A percentile compares a stretch with the other conserved stretches of the same genome.
phyloP scores from a whole-genome alignment of 352 stramenopile genomes.

The Phytopythium delawarense region DNA sequence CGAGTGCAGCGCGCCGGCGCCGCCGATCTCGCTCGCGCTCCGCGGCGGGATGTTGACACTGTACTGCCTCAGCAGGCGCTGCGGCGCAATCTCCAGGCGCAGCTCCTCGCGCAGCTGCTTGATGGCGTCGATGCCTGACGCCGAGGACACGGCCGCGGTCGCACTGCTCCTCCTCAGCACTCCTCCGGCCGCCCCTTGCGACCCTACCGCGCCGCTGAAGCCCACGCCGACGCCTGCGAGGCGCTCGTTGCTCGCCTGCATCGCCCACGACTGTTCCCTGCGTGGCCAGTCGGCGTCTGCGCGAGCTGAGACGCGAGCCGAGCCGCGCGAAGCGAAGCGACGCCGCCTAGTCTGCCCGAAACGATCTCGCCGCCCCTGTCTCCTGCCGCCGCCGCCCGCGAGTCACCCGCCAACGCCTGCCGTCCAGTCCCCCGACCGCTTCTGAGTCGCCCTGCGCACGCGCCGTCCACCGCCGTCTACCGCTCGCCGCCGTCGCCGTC shows the following conservation, averaged over 20 bases:
- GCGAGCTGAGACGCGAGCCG: neutral
- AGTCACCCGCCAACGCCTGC: no score
- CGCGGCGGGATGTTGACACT: slow-evolving; percentile 68
- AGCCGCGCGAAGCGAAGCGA: neutral
- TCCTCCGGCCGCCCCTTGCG: neutral
- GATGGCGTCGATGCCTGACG: slow-evolving; percentile 15
- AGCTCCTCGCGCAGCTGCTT: slow-evolving; percentile 64
- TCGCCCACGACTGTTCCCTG: neutral
- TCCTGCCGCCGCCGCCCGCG: no score
- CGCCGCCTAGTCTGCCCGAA: neutral
- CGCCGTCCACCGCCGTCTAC: no score
- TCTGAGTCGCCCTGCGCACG: no score
- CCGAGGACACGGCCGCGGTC: neutral
- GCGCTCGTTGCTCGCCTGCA: no score
- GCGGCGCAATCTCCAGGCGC: slow-evolving; percentile 58
- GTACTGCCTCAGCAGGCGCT: slow-evolving; percentile 69
- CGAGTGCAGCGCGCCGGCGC: slow-evolving; percentile 21
- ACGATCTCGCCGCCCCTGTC: neutral
- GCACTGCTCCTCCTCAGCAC: neutral
- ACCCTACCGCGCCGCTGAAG: neutral
- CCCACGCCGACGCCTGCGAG: no score
- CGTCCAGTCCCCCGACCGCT: no score
- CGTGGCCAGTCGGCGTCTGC: neutral
- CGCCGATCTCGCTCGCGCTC: slow-evolving; percentile 13
- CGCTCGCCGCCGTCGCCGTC: no score